These are phyloP conservation scores for Pugionium cornutum DNA, from an alignment of 345 rosid species.

Conservation along the genomic window DNA sequence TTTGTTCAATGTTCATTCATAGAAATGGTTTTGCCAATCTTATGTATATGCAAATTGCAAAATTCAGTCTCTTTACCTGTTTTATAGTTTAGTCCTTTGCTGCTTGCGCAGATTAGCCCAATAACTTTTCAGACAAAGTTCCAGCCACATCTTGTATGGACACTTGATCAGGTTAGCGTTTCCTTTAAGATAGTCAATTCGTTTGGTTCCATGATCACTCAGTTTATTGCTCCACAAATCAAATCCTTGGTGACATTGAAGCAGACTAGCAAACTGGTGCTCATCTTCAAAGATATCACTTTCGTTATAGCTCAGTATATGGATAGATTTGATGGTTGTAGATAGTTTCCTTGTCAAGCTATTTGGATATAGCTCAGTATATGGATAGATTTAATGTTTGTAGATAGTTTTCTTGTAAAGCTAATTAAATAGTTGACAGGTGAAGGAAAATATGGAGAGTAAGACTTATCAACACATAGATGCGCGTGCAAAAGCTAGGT, in stretches of 20 bases:
- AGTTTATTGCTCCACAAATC: conserved; percentile 5
- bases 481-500: conserved; percentile 94
- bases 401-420: conserved; percentile 8
- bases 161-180: conserved; percentile 76
- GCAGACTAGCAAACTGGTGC: background rate
- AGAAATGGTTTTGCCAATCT: conserved; percentile 5
- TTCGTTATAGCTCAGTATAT: background rate
- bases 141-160: conserved; percentile 88
- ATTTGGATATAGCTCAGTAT: background rate
- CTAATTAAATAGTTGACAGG: conserved; percentile 47
- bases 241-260: conserved; percentile 14
- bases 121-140: conserved; percentile 76
- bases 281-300: background rate
- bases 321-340: background rate
- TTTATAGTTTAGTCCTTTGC: background rate
- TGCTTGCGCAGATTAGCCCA: conserved; percentile 68
- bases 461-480: conserved; percentile 58
- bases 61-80: background rate
- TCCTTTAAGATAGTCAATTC: conserved; percentile 4
- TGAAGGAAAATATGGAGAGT: conserved; percentile 51
- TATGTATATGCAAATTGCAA: conserved; percentile 12
- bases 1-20: background rate
- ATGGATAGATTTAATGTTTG: background rate
- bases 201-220: conserved; percentile 6
- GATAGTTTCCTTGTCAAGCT: conserved; percentile 12